Evolutionary conservation across 768 basidiomycete species (phyloP), one percentile per base, ranked within the genome.

Genomic region (Mycena metata): DNA sequence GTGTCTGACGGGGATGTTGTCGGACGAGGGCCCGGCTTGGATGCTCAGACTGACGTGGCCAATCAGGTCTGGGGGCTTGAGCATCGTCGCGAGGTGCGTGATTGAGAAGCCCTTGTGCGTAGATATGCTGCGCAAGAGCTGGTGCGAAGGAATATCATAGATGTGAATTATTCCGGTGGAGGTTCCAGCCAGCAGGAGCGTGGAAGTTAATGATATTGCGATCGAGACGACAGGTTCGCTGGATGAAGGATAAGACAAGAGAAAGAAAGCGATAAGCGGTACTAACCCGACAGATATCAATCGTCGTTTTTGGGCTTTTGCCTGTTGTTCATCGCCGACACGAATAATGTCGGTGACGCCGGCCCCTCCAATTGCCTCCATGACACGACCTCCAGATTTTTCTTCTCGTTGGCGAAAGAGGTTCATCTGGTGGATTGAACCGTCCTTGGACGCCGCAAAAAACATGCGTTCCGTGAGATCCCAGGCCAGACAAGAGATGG

Each of bases 81-180:
- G 84, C 80, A 99, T 85, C 3, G 94, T 92, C 50, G 86, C 80
- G 8, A 99, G 79, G 78, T 90, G 83, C 17, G 94, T 90, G 76
- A 98, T 90, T 36, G 88, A 79, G 72, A 88, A 76, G 49, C 89
- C 88, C 72, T 89, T 91, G 77, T 89, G 91, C 0, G 90, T 84
- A 19, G 88, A 86, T 71, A 98, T 89, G 30, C 92, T 91, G 51
- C 96, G 92, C 30, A 98, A 82, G 33, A 90, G 89, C 76, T 99
- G 96, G 75, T 96, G 94, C 0, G 97, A 97, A 2, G 94, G 89
- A 35, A 97, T 86, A 69, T 98, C 94, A 77, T 96, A 95, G 43
- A 96, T 78, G 64, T 94, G 86, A 56, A 98, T 86, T 15, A 88
- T 76, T 3, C 95, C 95, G 2, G 85, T 78, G 3, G 86, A 77